phyloP scores from a whole-genome alignment of 441 rosid genomes.

The Euphorbia celastroides region DNA sequence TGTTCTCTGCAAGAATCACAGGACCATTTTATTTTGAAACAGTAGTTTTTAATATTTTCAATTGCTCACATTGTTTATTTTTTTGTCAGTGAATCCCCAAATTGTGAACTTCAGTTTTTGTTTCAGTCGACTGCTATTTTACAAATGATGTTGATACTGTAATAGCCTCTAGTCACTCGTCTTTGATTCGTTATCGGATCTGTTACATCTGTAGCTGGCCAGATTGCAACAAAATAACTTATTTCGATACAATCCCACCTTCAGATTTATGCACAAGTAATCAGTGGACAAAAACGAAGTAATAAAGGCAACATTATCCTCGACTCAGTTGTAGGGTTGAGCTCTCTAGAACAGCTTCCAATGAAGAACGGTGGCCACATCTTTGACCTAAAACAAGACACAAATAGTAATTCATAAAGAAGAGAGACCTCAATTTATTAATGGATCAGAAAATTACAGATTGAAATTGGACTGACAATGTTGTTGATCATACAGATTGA shows the following conservation, averaged over 20 bases:
- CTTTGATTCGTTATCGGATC: no score
- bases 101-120: no score
- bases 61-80: no score
- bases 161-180: no score
- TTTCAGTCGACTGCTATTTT: no score
- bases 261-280: neutral
- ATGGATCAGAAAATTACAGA: conserved; percentile 17
- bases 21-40: neutral
- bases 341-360: conserved; percentile 71
- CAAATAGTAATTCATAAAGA: conserved; percentile 24
- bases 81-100: no score
- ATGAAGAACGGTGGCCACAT: conserved; percentile 73
- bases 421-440: conserved; percentile 30
- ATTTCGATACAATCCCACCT: neutral
- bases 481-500: conserved; percentile 47
- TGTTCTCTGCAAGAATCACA: neutral
- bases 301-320: no score
- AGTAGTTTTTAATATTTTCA: no score
- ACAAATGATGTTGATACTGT: no score
- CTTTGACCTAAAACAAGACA: conserved; percentile 51
- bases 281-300: neutral
- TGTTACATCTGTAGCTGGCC: neutral
- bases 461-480: conserved; percentile 10
- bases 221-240: neutral
- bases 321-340: conserved; percentile 21